Percentiles rank a stretch among this genome's conserved stretches.
Evolutionary conservation across 192 early-diverging fungal species (phyloP).

Genomic region (Coemansia pectinata): DNA sequence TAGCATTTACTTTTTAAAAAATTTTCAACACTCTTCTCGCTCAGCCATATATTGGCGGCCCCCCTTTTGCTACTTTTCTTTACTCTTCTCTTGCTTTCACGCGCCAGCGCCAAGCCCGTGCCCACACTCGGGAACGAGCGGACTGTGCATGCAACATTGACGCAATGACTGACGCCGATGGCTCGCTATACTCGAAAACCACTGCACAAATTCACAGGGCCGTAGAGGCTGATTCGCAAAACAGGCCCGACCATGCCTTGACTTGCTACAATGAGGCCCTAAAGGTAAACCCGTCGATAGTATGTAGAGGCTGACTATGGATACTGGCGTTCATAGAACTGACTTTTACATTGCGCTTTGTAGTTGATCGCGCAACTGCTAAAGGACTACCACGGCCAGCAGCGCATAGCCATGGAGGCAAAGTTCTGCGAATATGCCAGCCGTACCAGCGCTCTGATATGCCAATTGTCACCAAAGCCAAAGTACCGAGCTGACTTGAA

Average conservation of each 20-base stretch:
- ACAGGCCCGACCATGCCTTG: constrained; percentile 18
- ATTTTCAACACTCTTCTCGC: not conserved
- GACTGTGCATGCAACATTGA: not conserved
- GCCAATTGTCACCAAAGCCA: constrained; percentile 11
- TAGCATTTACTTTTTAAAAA: no score
- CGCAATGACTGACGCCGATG: constrained; percentile 21
- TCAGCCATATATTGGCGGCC: not conserved
- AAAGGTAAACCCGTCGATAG: not conserved
- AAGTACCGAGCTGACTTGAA: constrained; percentile 12
- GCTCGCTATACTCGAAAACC: constrained; percentile 29
- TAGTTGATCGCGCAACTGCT: constrained; percentile 26
- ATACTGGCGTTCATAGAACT: not conserved
- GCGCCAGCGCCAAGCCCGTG: not conserved
- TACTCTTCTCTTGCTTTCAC: not conserved
- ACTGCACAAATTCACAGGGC: constrained; percentile 33
- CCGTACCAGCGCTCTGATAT: constrained; percentile 23
- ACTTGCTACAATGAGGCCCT: constrained; percentile 26
- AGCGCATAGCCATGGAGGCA: constrained; percentile 14
- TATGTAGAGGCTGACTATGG: not conserved
- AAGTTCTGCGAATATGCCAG: constrained; percentile 50
- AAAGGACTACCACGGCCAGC: not conserved
- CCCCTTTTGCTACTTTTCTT: not conserved
- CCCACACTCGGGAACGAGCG: not conserved
- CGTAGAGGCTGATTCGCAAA: constrained; percentile 35
- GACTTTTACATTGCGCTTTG: not conserved